Evolutionary conservation across 805 yeast species (phyloP), one percentile per base, ranked within the genome.

Genomic region (Ogataea ramenticola): DNA sequence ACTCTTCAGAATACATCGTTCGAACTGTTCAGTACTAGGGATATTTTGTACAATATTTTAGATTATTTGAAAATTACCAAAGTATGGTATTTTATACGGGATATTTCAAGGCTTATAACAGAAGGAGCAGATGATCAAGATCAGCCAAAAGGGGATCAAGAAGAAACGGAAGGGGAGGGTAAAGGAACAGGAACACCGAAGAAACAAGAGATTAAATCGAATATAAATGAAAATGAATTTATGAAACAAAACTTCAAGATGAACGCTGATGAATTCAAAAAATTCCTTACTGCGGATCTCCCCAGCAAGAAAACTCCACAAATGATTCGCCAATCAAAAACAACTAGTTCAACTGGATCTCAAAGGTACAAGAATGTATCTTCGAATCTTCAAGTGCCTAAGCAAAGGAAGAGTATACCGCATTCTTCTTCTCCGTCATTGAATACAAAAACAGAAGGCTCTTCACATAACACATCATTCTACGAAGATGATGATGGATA

Each of bases 401-500:
- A 24, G 27, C 27, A 24, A 7, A 24, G 27, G n/a, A 24, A 24
- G 10, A 24, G 27, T 24, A 24, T 7, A 6, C 27, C 27, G n/a
- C n/a, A n/a, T n/a, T n/a, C n/a, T n/a, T n/a, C 27, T 10, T 24
- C 27, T 7, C 10, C 27, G 10, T 10, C 27, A 7, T 24, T 24
- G 27, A 47, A 1, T 40, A 44, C 17, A 11, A 32, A 32, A 20
- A 32, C 31, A 40, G 46, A 2, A 47, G 47, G n/a, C n/a, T 8
- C 7, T 15, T 8, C 5, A 8, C 12, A 29, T 29, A 29, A 14
- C n/a, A 29, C 32, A 29, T 29, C 32, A 8, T 53, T 43, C 42
- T 53, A 53, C 39, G 55, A 53, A 24, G 57, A 53, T 32, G 57
- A 51, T 31, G 57, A 53, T 31, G 57, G 55, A 6, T 53, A 53